Evolutionary conservation across 2,329 filamentous ascomycete genomes (phyloP).

Genomic region (Monilinia polystroma): DNA sequence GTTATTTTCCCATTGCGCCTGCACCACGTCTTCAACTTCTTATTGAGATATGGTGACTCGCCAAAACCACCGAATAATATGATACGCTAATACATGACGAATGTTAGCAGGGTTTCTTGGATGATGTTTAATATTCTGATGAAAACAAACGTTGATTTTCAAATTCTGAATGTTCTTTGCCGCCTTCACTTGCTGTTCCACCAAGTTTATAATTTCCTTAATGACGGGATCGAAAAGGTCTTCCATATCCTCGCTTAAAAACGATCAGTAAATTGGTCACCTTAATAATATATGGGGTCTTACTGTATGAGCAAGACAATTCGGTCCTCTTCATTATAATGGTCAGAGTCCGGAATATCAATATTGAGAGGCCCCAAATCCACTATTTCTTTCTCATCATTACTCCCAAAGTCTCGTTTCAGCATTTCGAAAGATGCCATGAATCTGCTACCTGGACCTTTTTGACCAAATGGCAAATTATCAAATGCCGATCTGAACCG

Average conservation of each 20-base stretch:
- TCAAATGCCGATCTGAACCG: slow-evolving; percentile 31
- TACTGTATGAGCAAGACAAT: slow-evolving; percentile 30
- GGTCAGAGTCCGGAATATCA: slow-evolving; percentile 26
- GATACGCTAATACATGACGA: slow-evolving; percentile 23
- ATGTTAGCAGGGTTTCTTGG: too few relatives aligned
- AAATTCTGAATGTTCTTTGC: slow-evolving; percentile 22
- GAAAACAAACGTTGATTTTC: slow-evolving; percentile 26
- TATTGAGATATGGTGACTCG: slow-evolving; percentile 30
- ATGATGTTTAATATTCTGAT: too few relatives aligned
- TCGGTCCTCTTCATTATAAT: slow-evolving; percentile 28
- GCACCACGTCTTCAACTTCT: slow-evolving; percentile 29
- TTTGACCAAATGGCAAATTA: slow-evolving; percentile 24
- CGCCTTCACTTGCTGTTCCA: slow-evolving; percentile 29
- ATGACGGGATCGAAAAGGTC: slow-evolving; percentile 35
- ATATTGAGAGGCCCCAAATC: slow-evolving; percentile 26
- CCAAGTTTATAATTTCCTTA: slow-evolving; percentile 26
- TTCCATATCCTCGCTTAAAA: slow-evolving; percentile 32
- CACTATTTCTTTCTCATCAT: slow-evolving; percentile 1
- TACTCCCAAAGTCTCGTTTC: slow-evolving; percentile 30
- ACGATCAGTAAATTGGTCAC: not conserved
- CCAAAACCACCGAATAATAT: slow-evolving; percentile 30
- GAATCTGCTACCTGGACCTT: slow-evolving; percentile 31
- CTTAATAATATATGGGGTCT: not conserved
- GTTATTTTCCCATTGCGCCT: slow-evolving; percentile 27
- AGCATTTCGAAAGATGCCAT: slow-evolving; percentile 28